These are phyloP conservation scores for Oryza brachyantha DNA, from an alignment of 176 grass and related monocot species.

Conservation along the genomic window DNA sequence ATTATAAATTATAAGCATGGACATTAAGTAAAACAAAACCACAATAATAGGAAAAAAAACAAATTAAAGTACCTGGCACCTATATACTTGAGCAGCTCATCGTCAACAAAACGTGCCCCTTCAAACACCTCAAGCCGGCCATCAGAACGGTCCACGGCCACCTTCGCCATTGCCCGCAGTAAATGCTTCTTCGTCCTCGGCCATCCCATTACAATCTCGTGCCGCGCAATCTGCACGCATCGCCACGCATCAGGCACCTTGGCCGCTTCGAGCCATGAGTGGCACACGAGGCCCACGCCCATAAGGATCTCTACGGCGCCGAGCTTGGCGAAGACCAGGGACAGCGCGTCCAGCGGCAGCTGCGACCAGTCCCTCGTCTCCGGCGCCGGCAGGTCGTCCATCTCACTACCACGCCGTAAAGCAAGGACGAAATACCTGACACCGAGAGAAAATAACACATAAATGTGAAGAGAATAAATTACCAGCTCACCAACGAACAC, in stretches of 20 bases:
- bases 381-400: background rate
- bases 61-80: background rate
- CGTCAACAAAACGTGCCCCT: background rate
- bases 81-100: background rate
- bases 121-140: background rate
- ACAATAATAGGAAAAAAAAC: too few relatives aligned
- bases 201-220: background rate
- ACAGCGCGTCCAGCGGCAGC: background rate
- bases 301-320: background rate
- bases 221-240: too few relatives aligned
- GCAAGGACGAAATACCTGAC: too few relatives aligned
- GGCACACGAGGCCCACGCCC: background rate
- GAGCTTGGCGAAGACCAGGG: background rate
- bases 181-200: background rate
- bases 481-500: too few relatives aligned
- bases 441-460: too few relatives aligned
- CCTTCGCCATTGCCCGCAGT: background rate
- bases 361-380: slow-evolving; percentile 8
- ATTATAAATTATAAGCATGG: too few relatives aligned
- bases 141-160: background rate
- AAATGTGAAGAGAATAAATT: too few relatives aligned
- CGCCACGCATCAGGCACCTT: too few relatives aligned
- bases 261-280: too few relatives aligned
- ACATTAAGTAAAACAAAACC: too few relatives aligned
- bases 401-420: too few relatives aligned